Evolutionary conservation across 169 alveolate genomes (phyloP), one percentile per base, ranked within the genome.

Genomic region (Besnoitia besnoiti): DNA sequence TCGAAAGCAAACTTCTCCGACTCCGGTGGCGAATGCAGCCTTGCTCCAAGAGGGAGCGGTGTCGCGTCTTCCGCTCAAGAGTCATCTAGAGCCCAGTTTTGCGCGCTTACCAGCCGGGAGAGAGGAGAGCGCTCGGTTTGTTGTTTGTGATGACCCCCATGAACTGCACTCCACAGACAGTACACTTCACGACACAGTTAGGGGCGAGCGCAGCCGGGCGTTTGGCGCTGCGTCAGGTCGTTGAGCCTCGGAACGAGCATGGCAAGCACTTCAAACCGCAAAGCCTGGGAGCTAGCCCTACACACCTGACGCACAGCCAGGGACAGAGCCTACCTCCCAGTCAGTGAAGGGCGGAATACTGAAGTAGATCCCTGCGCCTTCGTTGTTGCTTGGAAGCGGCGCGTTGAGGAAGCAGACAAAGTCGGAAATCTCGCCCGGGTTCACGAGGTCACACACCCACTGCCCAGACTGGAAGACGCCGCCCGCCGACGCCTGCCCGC

Each of bases 41-140:
- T n/a, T n/a, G n/a, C n/a, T n/a, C n/a, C n/a, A n/a, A n/a, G n/a
- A n/a, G n/a, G n/a, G n/a, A n/a, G n/a, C n/a, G n/a, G n/a, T n/a
- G n/a, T n/a, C n/a, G n/a, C 73, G 10, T 21, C 73, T 21, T 21
- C 27, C 27, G 0, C 73, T 16, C 73, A 14, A 5, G n/a, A 55
- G 27, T 49, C 73, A 0, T 33, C n/a, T 2, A 24, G 46, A 7
- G 33, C 44, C 14, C 27, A 67, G 16, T 37, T 39, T 24, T 33
- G 40, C 80, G n/a, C 10, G 24, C 93, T 73, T 61, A 79, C 93
- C 93, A 90, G n/a, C 93, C 93, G 0, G 93, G 73, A 42, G 93
- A 90, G 42, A 90, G 90, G 5, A 90, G 89, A 33, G 39, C 49
- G 47, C 93, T 90, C 47, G 93, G 93, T 14, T 39, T 33, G 35